Conservation (phyloP, 345 rosid genomes). For the Nephelium lappaceum region DNA sequence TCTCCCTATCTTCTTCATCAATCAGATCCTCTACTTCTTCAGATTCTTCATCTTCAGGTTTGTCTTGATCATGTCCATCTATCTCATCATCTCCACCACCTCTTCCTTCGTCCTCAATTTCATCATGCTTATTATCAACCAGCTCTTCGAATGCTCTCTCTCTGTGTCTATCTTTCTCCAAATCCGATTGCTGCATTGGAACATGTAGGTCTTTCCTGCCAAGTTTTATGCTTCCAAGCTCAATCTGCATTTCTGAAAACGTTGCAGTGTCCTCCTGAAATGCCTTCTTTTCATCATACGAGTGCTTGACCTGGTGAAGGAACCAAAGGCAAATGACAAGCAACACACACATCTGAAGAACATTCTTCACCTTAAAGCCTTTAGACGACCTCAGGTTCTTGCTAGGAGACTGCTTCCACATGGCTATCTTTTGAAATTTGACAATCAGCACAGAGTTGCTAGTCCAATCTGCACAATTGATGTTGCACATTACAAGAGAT, state of each 20-base stretch:
- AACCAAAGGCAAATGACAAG: constrained; percentile 59
- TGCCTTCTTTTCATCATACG: constrained; percentile 26
- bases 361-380: constrained; percentile 64
- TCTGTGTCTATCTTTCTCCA: constrained; percentile 12
- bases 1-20: constrained; percentile 57
- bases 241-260: constrained; percentile 15
- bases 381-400: constrained; percentile 53
- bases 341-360: constrained; percentile 51
- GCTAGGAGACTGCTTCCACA: constrained; percentile 46
- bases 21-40: constrained; percentile 60
- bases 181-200: constrained; percentile 11
- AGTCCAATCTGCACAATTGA: constrained; percentile 11
- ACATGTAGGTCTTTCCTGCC: constrained; percentile 57
- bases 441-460: not conserved
- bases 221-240: constrained; percentile 32
- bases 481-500: no score
- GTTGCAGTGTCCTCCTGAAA: constrained; percentile 4
- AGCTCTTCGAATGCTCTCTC: constrained; percentile 33
- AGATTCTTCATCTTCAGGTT: constrained; percentile 50
- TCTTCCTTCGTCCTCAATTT: constrained; percentile 39
- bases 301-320: constrained; percentile 54
- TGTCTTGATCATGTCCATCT: constrained; percentile 47
- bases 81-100: constrained; percentile 54
- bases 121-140: constrained; percentile 33
- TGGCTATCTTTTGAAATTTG: constrained; percentile 20